Evolutionary conservation across 306 rosid species (phyloP).

Genomic region (Prunus dulcis): DNA sequence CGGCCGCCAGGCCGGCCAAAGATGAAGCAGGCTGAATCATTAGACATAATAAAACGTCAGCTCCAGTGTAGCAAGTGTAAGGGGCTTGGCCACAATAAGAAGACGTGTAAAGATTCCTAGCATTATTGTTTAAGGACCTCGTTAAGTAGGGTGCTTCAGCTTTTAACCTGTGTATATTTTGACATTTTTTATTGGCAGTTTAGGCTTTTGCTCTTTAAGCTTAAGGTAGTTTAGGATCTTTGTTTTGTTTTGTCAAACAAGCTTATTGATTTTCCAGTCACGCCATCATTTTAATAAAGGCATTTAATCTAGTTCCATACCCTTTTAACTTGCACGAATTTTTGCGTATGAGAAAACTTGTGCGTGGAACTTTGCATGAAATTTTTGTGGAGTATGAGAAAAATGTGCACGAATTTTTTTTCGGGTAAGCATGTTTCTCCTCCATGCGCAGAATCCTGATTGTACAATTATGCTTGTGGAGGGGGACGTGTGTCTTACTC

Average conservation of each 20-base stretch:
- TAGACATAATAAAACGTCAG: constrained; percentile 80
- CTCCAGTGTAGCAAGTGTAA: constrained; percentile 97
- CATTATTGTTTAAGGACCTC: constrained; percentile 13
- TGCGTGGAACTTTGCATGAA: no score
- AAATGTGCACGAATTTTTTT: no score
- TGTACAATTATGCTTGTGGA: no score
- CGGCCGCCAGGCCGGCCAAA: constrained; percentile 96
- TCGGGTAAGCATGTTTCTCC: no score
- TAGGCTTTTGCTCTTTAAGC: constrained; percentile 10
- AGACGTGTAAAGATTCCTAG: constrained; percentile 71
- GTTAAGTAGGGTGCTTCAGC: constrained; percentile 29
- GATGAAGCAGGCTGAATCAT: constrained; percentile 59
- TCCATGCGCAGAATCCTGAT: no score
- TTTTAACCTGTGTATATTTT: constrained; percentile 12
- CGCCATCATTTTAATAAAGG: neutral
- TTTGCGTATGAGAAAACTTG: no score
- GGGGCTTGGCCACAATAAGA: constrained; percentile 96
- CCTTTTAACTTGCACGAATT: neutral
- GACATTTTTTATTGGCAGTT: neutral
- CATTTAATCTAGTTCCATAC: neutral
- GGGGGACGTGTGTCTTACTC: no score
- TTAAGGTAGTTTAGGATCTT: neutral
- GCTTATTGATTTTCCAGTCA: neutral
- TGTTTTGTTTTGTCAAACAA: neutral
- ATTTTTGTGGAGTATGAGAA: no score